Evolutionary conservation across 257 asterid genomes (phyloP), one percentile per base, ranked within the genome.

Genomic region (Lithospermum erythrorhizon): DNA sequence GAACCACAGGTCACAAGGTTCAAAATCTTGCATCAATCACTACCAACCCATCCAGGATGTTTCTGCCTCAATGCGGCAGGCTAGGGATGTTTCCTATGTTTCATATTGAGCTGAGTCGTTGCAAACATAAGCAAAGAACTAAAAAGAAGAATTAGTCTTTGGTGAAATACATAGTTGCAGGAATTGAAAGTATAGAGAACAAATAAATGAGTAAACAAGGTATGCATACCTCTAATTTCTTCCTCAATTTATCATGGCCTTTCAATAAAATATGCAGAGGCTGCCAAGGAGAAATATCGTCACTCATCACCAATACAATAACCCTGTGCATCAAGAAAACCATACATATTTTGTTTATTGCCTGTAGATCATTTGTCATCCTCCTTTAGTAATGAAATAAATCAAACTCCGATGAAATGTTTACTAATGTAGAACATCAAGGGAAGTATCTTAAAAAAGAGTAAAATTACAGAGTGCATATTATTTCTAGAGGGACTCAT

Each of bases 41-140:
- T 75, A 93, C 99, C 99, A 52, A 93, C 99, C 99, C 99, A 93
- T 24, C 99, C 99, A 57, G 99, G 99, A 89, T 93, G 99, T 81
- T 93, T 93, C 83, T 93, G 99, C 99, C n/a, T n/a, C n/a, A n/a
- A n/a, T n/a, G n/a, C n/a, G n/a, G n/a, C n/a, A n/a, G n/a, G n/a
- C n/a, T n/a, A n/a, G n/a, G n/a, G n/a, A n/a, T n/a, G n/a, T n/a
- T n/a, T n/a, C n/a, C n/a, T n/a, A n/a, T n/a, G 9, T 7, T 37
- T 6, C 0, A 37, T n/a, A 53, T n/a, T n/a, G 14, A 18, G 6
- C 25, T 35, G 45, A n/a, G 45, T 7, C 7, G 23, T n/a, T 41
- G 23, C 20, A 19, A 53, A 22, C 27, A 53, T 21, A 52, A n/a
- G 2, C 13, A 53, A 53, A 53, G 13, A 53, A 3, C 21, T 21